Evolutionary conservation across 768 basidiomycete genomes (phyloP).

Genomic region (Amyloporia xantha): DNA sequence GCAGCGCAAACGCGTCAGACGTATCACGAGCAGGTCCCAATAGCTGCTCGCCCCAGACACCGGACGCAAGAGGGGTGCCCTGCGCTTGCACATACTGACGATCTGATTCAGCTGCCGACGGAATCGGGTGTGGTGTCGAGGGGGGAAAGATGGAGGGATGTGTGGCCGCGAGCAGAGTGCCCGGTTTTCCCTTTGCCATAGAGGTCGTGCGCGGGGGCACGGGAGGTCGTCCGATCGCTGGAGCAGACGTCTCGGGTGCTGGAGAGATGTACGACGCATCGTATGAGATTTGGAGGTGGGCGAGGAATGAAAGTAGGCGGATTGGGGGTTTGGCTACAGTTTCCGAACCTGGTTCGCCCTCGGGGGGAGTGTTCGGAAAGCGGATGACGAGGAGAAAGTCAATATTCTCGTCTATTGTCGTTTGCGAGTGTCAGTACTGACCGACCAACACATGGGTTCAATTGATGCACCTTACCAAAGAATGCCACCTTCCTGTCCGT

Average conservation of each 20-base stretch:
- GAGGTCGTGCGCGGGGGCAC: slow-evolving; percentile 53
- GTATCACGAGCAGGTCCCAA: slow-evolving; percentile 2
- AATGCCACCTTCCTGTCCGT: slow-evolving; percentile 62
- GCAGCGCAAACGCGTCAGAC: slow-evolving; percentile 55
- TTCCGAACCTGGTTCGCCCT: slow-evolving; percentile 25
- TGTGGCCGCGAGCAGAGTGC: slow-evolving; percentile 27
- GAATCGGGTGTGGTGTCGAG: slow-evolving; percentile 78
- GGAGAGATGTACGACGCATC: slow-evolving; percentile 77
- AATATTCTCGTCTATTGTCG: slow-evolving; percentile 28
- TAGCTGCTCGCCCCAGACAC: slow-evolving; percentile 66
- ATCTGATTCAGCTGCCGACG: slow-evolving; percentile 65
- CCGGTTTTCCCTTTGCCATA: slow-evolving; percentile 31
- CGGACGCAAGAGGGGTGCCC: slow-evolving; percentile 64
- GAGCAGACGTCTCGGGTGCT: slow-evolving; percentile 29
- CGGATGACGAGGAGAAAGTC: slow-evolving; percentile 27
- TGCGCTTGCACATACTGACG: slow-evolving; percentile 71
- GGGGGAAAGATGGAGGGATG: slow-evolving; percentile 69
- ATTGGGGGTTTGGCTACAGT: slow-evolving; percentile 24
- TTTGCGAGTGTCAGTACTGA: background rate
- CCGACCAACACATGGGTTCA: background rate
- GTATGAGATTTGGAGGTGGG: slow-evolving; percentile 69
- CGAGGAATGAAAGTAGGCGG: slow-evolving; percentile 50
- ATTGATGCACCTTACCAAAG: slow-evolving; percentile 48
- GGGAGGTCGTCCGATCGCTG: slow-evolving; percentile 17
- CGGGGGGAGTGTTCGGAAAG: slow-evolving; percentile 23